Percentiles rank a stretch among this genome's conserved stretches.
These are phyloP conservation scores for Arthromyces matolae DNA, from an alignment of 768 basidiomycete genomes.

Conservation along the genomic window DNA sequence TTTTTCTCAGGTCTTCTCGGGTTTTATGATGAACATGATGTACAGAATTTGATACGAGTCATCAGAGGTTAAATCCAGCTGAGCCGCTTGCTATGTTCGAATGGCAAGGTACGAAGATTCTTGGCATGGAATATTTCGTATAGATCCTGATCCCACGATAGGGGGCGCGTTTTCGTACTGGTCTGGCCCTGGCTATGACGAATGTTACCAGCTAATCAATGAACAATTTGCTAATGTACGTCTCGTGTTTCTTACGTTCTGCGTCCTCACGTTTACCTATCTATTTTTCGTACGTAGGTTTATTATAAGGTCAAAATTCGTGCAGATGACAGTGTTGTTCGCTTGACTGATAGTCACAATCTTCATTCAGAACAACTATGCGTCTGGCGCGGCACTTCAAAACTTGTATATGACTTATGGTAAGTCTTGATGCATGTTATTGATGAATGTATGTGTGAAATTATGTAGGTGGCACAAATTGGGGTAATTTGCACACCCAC, in stretches of 20 bases:
- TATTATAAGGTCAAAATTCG: slow-evolving; percentile 37
- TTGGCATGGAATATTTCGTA: background rate
- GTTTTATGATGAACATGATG: background rate
- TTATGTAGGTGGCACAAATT: slow-evolving; percentile 31
- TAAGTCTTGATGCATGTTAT: slow-evolving; percentile 5
- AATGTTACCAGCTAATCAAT: slow-evolving; percentile 33
- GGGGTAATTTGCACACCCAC: slow-evolving; percentile 35
- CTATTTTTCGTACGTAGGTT: slow-evolving; percentile 17
- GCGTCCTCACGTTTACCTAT: no score
- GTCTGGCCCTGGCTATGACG: slow-evolving; percentile 33
- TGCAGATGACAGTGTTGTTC: no score
- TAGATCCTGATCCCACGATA: background rate
- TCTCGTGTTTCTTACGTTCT: no score
- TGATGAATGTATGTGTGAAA: background rate
- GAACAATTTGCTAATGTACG: slow-evolving; percentile 38
- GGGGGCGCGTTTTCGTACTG: slow-evolving; percentile 36
- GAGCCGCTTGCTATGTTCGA: slow-evolving; percentile 34
- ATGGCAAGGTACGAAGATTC: slow-evolving; percentile 28
- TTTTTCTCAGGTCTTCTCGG: no score
- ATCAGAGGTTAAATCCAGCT: slow-evolving; percentile 31
- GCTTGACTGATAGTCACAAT: no score
- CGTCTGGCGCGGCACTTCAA: slow-evolving; percentile 29
- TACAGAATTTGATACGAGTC: slow-evolving; percentile 28
- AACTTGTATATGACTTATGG: slow-evolving; percentile 38
- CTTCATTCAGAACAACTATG: slow-evolving; percentile 37